phyloP scores from a whole-genome alignment of 2,329 filamentous ascomycete species.

The Clarireedia paspali region DNA sequence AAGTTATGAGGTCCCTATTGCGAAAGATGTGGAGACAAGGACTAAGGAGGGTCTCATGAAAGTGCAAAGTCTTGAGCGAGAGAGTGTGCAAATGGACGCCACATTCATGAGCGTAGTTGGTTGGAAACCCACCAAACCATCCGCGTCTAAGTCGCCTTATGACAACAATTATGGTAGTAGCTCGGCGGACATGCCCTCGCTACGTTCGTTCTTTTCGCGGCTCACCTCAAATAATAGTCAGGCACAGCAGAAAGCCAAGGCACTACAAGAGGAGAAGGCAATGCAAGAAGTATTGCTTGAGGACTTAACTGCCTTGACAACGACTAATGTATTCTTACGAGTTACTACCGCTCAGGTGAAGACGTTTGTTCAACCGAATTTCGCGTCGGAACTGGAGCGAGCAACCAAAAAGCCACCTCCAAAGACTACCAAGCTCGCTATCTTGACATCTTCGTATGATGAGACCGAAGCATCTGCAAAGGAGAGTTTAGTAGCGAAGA shows the following conservation, averaged over 20 bases:
- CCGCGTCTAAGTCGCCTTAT: conserved; percentile 22
- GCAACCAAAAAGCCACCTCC: conserved; percentile 97
- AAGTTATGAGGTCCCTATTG: conserved; percentile 62
- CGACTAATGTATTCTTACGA: conserved; percentile 78
- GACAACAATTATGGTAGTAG: conserved; percentile 36
- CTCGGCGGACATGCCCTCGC: conserved; percentile 48
- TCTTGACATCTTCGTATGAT: conserved; percentile 87
- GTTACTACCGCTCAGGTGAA: conserved; percentile 78
- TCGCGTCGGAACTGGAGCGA: conserved; percentile 81
- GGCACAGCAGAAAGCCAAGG: conserved; percentile 43
- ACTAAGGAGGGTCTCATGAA: conserved; percentile 88
- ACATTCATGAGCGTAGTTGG: conserved; percentile 81
- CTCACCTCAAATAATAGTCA: conserved; percentile 54
- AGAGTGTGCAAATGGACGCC: conserved; percentile 88
- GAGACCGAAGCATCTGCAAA: conserved; percentile 55
- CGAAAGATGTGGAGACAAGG: conserved; percentile 69
- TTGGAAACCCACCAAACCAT: conserved; percentile 58
- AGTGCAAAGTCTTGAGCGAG: conserved; percentile 69
- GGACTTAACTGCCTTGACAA: conserved; percentile 63
- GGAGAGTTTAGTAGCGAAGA: conserved; percentile 42
- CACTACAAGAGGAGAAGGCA: conserved; percentile 53
- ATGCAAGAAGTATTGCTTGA: conserved; percentile 57
- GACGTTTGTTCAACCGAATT: conserved; percentile 63
- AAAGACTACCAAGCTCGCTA: conserved; percentile 75
- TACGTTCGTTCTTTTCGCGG: conserved; percentile 74